phyloP scores from a whole-genome alignment of 202 grass and related monocot genomes.

The Dendrocalamus latiflorus region DNA sequence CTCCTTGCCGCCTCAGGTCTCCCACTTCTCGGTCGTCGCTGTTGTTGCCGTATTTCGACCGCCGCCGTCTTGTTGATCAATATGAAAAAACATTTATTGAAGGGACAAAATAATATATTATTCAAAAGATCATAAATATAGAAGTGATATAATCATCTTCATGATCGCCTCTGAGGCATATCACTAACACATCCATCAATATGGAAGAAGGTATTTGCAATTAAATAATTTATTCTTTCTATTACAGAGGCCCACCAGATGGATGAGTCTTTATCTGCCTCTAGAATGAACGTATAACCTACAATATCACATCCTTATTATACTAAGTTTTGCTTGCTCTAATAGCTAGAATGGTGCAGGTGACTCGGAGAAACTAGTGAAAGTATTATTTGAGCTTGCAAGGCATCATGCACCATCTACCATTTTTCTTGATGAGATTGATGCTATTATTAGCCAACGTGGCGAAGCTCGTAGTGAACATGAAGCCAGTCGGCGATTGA shows the following conservation, averaged over 20 bases:
- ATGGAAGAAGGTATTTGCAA: background rate
- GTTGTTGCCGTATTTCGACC: too few relatives aligned
- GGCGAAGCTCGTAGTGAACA: slow-evolving; percentile 96
- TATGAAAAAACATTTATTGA: too few relatives aligned
- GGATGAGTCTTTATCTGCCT: background rate
- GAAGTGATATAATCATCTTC: too few relatives aligned
- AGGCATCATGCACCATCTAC: slow-evolving; percentile 95
- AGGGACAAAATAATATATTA: too few relatives aligned
- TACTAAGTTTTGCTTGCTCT: slow-evolving; percentile 1
- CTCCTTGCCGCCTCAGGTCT: too few relatives aligned
- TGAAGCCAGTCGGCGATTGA: slow-evolving; percentile 85
- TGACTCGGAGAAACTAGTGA: slow-evolving; percentile 94
- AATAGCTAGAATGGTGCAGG: slow-evolving; percentile 45
- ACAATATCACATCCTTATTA: background rate
- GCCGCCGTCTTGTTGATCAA: too few relatives aligned
- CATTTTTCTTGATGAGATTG: slow-evolving; percentile 95
- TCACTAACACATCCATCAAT: background rate
- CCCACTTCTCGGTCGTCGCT: too few relatives aligned
- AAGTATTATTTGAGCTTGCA: slow-evolving; percentile 90
- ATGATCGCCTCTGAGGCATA: too few relatives aligned
- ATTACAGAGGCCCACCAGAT: background rate
- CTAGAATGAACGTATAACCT: background rate
- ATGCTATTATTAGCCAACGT: slow-evolving; percentile 86
- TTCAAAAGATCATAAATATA: too few relatives aligned
- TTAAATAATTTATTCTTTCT: background rate